Conservation (phyloP, 2,329 filamentous ascomycete species). For the Drechslerella dactyloides region DNA sequence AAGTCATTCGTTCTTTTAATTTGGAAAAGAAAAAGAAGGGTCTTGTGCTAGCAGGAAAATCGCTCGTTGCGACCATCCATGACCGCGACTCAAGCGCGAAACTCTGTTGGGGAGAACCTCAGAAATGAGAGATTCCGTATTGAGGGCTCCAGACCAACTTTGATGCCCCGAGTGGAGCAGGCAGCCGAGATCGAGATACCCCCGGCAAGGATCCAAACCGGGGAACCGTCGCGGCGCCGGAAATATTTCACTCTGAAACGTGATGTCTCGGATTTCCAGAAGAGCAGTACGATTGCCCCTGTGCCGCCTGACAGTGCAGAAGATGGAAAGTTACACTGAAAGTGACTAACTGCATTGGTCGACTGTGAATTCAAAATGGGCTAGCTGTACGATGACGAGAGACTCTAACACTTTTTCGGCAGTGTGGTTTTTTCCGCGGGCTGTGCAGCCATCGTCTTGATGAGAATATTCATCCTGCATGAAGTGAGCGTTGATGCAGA, state of each 20-base stretch:
- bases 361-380: neutral
- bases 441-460: neutral
- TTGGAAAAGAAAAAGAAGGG: neutral
- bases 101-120: neutral
- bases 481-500: no score
- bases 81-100: neutral
- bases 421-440: neutral
- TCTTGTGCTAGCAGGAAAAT: slow-evolving; percentile 1
- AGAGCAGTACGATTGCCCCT: slow-evolving; percentile 3
- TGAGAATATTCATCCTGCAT: neutral
- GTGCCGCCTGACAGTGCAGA: neutral
- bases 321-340: slow-evolving; percentile 5
- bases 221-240: slow-evolving; percentile 24
- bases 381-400: neutral
- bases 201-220: neutral
- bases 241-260: slow-evolving; percentile 48
- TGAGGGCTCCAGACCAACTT: neutral
- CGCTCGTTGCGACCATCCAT: neutral
- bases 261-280: slow-evolving; percentile 47
- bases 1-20: neutral
- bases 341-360: neutral
- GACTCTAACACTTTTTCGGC: slow-evolving; percentile 1
- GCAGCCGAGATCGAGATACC: slow-evolving; percentile 2
- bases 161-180: slow-evolving; percentile 43
- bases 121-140: slow-evolving; percentile 5